phyloP scores from a whole-genome alignment of 768 basidiomycete species.

The Cubamyces sp. region DNA sequence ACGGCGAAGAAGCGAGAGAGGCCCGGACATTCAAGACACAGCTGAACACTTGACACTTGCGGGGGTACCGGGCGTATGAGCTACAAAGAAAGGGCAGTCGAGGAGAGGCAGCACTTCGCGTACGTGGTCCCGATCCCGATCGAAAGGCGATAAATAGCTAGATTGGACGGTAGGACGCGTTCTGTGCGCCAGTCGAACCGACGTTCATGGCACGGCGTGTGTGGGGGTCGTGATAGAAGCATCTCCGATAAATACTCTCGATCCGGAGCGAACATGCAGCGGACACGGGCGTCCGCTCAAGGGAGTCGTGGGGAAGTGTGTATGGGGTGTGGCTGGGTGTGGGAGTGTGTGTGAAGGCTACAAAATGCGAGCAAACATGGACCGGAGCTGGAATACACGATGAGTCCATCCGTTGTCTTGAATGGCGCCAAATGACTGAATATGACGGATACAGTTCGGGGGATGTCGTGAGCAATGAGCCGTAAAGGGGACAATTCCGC shows the following conservation, averaged over 20 bases:
- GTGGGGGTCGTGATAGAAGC: slow-evolving; percentile 19
- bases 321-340: background rate
- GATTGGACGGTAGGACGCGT: background rate
- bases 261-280: background rate
- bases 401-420: slow-evolving; percentile 17
- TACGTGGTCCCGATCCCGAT: background rate
- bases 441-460: slow-evolving; percentile 15
- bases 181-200: background rate
- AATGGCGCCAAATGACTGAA: slow-evolving; percentile 9
- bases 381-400: slow-evolving; percentile 23
- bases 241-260: slow-evolving; percentile 16
- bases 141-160: slow-evolving; percentile 14
- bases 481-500: background rate
- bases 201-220: slow-evolving; percentile 22
- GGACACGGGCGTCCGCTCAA: background rate
- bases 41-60: background rate
- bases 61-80: background rate
- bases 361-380: slow-evolving; percentile 22
- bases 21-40: background rate
- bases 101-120: background rate
- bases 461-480: background rate
- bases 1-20: background rate
- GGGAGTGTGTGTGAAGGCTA: slow-evolving; percentile 14
- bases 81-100: background rate
- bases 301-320: background rate